Percentiles rank a stretch among this genome's conserved stretches.
These are phyloP conservation scores for Penicillium concentricum DNA, from an alignment of 2,329 filamentous ascomycete species.

Conservation along the genomic window DNA sequence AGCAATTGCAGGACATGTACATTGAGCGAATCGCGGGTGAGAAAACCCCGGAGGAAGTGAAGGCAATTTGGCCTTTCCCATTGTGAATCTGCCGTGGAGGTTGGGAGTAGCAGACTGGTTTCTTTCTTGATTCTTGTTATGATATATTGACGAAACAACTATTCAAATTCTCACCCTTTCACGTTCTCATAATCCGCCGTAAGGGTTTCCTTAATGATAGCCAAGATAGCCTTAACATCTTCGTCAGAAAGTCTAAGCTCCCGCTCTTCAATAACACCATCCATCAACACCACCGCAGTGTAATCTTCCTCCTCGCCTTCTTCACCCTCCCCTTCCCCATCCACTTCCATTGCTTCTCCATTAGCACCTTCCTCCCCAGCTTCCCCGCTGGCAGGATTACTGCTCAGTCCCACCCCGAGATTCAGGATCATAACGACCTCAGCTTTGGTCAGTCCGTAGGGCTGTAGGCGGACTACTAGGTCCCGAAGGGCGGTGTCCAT, in stretches of 20 bases:
- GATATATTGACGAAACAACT: neutral
- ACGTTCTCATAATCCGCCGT: conserved; percentile 16
- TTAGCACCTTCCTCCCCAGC: conserved; percentile 9
- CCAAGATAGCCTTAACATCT: conserved; percentile 36
- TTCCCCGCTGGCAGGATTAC: neutral
- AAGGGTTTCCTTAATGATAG: conserved; percentile 37
- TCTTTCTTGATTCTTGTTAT: neutral
- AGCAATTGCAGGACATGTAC: neutral
- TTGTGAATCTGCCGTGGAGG: neutral
- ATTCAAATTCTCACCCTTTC: conserved; percentile 1
- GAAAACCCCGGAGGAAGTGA: neutral
- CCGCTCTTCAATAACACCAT: conserved; percentile 45
- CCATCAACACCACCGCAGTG: conserved; percentile 38
- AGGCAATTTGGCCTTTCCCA: neutral
- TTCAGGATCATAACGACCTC: conserved; percentile 50
- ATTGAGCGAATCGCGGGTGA: neutral
- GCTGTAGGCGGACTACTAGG: conserved; percentile 37
- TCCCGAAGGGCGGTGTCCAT: conserved; percentile 40
- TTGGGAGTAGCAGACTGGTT: neutral
- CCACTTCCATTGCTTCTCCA: conserved; percentile 24
- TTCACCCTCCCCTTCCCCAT: conserved; percentile 18
- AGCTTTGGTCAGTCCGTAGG: conserved; percentile 46
- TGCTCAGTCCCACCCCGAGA: conserved; percentile 40
- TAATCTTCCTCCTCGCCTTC: conserved; percentile 31
- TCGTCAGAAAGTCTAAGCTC: conserved; percentile 42